These are phyloP conservation scores for Beauveria asiatica DNA, from an alignment of 2,329 filamentous ascomycete species.

Conservation along the genomic window DNA sequence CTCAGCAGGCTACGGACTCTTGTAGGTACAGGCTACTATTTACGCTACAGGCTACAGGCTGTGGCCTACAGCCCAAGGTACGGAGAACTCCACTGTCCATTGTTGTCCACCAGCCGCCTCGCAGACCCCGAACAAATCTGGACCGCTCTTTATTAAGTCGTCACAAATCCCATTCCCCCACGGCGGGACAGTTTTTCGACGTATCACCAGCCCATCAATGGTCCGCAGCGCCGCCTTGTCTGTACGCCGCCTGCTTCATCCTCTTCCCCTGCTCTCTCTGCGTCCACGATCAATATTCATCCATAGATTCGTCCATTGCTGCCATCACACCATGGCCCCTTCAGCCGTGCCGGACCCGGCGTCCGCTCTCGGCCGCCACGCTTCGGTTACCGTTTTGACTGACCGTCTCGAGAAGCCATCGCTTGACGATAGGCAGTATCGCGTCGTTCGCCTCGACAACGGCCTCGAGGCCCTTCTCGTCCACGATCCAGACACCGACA, in stretches of 20 bases:
- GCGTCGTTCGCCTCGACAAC: constrained; percentile 78
- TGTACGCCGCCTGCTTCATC: constrained; percentile 1
- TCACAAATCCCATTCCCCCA: background rate
- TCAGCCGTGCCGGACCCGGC: constrained; percentile 24
- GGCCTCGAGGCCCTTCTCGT: constrained; percentile 85
- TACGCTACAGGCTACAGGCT: too few relatives aligned
- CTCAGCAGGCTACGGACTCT: background rate
- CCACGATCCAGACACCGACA: constrained; percentile 91
- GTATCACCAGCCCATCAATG: constrained; percentile 5
- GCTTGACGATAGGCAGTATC: constrained; percentile 78
- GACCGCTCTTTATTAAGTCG: constrained; percentile 1
- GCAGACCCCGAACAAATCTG: background rate
- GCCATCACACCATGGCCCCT: background rate
- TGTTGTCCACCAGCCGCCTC: background rate
- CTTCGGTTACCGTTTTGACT: constrained; percentile 40
- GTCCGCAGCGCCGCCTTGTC: constrained; percentile 2
- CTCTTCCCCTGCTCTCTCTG: background rate
- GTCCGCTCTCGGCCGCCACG: constrained; percentile 17
- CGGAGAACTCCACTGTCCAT: background rate
- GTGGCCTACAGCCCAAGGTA: background rate
- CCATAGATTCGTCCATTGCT: background rate
- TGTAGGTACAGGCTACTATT: too few relatives aligned
- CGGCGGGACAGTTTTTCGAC: background rate
- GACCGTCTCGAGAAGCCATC: constrained; percentile 74
- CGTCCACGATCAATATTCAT: background rate